These are phyloP conservation scores for Spathaspora hagerdaliae DNA, from an alignment of 805 yeast species.

Conservation along the genomic window DNA sequence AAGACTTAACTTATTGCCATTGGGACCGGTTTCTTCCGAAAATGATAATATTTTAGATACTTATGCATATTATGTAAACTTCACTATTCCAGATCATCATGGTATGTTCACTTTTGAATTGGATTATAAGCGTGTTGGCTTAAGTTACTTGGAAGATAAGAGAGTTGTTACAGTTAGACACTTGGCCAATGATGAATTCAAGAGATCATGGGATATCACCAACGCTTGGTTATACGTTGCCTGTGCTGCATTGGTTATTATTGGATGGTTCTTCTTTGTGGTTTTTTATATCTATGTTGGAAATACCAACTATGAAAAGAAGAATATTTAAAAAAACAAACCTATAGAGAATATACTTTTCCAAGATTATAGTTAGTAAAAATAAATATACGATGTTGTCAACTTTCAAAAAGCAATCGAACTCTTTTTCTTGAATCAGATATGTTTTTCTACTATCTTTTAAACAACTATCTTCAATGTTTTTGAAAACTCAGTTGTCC, in stretches of 20 bases:
- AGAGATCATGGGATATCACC: constrained; percentile 87
- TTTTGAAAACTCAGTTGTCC: constrained; percentile 22
- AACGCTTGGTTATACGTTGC: constrained; percentile 90
- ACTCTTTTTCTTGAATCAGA: constrained; percentile 4
- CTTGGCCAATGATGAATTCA: constrained; percentile 91
- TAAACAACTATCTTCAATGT: constrained; percentile 20
- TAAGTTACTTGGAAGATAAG: constrained; percentile 59
- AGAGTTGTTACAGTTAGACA: constrained; percentile 83
- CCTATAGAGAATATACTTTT: not conserved
- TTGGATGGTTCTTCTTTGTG: constrained; percentile 78
- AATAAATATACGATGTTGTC: no score
- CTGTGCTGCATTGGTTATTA: constrained; percentile 63
- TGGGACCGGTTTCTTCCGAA: constrained; percentile 34
- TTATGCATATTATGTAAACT: constrained; percentile 46
- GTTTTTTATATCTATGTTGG: constrained; percentile 51
- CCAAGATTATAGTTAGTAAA: no score
- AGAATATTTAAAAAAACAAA: constrained; percentile 12
- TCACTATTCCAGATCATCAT: constrained; percentile 89
- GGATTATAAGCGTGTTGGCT: constrained; percentile 76
- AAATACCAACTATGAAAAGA: constrained; percentile 22
- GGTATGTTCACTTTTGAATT: constrained; percentile 89
- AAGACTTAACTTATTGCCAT: constrained; percentile 58
- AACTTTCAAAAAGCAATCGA: not conserved
- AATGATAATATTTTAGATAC: constrained; percentile 38
- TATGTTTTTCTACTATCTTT: constrained; percentile 22